Conservation (phyloP, 2,329 filamentous ascomycete genomes). For the Epichloe aotearoae region DNA sequence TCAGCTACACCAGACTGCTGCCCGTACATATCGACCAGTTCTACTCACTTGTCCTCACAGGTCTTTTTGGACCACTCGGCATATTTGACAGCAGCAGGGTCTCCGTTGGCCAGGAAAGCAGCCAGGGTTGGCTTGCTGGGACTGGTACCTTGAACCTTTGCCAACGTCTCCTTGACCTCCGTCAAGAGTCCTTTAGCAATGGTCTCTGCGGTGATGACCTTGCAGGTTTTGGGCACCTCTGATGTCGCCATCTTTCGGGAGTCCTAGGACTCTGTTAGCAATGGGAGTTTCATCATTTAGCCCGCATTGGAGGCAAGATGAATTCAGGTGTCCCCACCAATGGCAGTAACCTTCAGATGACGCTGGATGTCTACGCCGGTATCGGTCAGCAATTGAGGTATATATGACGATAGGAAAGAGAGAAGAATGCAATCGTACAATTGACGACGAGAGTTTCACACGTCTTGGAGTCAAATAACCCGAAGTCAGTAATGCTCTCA, state of each 20-base stretch:
- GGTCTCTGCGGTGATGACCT: slow-evolving; percentile 78
- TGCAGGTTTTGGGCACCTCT: slow-evolving; percentile 59
- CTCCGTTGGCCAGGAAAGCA: slow-evolving; percentile 83
- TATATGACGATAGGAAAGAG: background rate
- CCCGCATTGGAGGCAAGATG: background rate
- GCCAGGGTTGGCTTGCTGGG: slow-evolving; percentile 59
- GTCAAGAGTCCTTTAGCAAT: slow-evolving; percentile 71
- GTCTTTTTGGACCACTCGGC: slow-evolving; percentile 97
- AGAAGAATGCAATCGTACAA: background rate
- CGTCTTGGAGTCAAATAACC: background rate
- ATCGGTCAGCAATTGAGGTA: background rate
- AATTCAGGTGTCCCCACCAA: background rate
- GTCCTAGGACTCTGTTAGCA: background rate
- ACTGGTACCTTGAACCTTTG: slow-evolving; percentile 48
- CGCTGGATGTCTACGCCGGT: background rate
- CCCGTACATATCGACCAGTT: background rate
- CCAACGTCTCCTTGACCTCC: slow-evolving; percentile 66
- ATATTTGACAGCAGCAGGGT: slow-evolving; percentile 84
- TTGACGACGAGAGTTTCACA: background rate
- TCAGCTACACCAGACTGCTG: slow-evolving; percentile 5
- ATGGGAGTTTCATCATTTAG: background rate
- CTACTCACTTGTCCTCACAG: slow-evolving; percentile 79
- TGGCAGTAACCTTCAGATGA: background rate
- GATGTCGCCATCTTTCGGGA: slow-evolving; percentile 15
- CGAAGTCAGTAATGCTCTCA: background rate